A percentile compares a stretch with the other conserved stretches of the same genome.
Evolutionary conservation across 768 basidiomycete genomes (phyloP).

Genomic region (Lentinula boryana): DNA sequence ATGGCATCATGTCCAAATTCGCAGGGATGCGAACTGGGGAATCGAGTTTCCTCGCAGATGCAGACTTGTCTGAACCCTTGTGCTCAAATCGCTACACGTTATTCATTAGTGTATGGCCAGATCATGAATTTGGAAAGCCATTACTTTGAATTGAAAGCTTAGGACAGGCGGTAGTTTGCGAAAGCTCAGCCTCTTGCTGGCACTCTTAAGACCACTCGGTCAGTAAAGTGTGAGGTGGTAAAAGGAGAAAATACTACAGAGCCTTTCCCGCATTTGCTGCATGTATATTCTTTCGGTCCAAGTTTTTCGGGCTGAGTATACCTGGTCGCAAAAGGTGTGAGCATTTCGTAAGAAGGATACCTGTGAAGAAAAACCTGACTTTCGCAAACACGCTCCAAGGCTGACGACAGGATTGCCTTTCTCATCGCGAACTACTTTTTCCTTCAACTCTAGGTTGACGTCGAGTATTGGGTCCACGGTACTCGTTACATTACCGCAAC

Average conservation of each 20-base stretch:
- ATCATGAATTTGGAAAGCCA: background rate
- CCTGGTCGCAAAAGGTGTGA: conserved; percentile 30
- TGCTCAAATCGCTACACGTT: conserved; percentile 82
- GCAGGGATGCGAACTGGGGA: conserved; percentile 77
- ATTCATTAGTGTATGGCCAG: background rate
- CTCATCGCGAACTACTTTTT: conserved; percentile 7
- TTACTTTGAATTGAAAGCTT: conserved; percentile 92
- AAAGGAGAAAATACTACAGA: conserved; percentile 31
- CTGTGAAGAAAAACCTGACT: conserved; percentile 23
- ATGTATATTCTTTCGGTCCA: conserved; percentile 77
- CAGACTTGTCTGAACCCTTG: conserved; percentile 61
- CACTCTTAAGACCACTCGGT: conserved; percentile 43
- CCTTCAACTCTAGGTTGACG: conserved; percentile 78
- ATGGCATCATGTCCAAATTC: conserved; percentile 83
- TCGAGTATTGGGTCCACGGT: conserved; percentile 90
- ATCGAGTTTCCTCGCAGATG: conserved; percentile 83
- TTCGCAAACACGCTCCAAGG: conserved; percentile 66
- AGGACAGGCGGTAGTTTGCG: conserved; percentile 83
- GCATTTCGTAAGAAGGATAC: background rate
- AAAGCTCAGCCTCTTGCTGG: conserved; percentile 81
- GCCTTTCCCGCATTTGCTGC: conserved; percentile 72
- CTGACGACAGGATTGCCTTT: background rate
- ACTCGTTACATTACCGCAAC: conserved; percentile 72
- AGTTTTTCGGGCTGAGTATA: conserved; percentile 85
- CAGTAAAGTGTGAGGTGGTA: conserved; percentile 2